Base-by-base conservation (phyloP, 805 yeast genomes). In the Isabelozyma heimii region DNA sequence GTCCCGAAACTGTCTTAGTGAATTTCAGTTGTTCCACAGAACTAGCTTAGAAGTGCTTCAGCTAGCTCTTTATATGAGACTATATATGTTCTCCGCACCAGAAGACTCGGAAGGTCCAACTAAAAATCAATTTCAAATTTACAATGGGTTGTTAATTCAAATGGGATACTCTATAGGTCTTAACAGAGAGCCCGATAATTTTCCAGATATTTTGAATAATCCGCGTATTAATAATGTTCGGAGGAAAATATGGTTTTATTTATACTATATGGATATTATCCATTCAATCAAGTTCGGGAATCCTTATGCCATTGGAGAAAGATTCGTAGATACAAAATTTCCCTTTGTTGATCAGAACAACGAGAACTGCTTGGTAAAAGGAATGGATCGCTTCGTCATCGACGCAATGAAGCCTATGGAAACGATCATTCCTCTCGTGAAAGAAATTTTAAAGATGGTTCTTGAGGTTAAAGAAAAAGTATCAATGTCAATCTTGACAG, bases 81-180 rank as follows among this genome's bases (percentile, higher is more conserved):
- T 52, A 15, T 56, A 56, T 47, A 45, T 50, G 49, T 48, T 47
- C 20, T 9, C 52, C 7, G 56, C 59, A 1, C 59, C 60, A 6
- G 60, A 56, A 14, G 51, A 55, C 20, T 44, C 54, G 6, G 60
- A 56, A 10, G 60, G 60, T 7, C 59, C 59, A 7, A 51, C 47
- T 9, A 44, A 56, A 7, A 55, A 55, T 44, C 46, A 48, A 41
- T 52, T 46, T 47, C 59, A 50, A 43, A 49, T 53, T 28, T 52
- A 51, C 42, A 48, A 49, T 26, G 57, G 59, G 3, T 47, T 52
- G 10, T 27, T 56, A 33, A 46, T 53, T 13, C 59, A 53, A 42
- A 55, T 54, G 52, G 59, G 53, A 1, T 47, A 49, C 40, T 39
- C 48, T 20, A 42, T 52, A 13, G 59, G 57, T 12, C 52, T 56